A percentile compares a stretch with the other conserved stretches of the same genome.
Conservation (phyloP, 805 yeast genomes). For the Citeromyces matritensis region DNA sequence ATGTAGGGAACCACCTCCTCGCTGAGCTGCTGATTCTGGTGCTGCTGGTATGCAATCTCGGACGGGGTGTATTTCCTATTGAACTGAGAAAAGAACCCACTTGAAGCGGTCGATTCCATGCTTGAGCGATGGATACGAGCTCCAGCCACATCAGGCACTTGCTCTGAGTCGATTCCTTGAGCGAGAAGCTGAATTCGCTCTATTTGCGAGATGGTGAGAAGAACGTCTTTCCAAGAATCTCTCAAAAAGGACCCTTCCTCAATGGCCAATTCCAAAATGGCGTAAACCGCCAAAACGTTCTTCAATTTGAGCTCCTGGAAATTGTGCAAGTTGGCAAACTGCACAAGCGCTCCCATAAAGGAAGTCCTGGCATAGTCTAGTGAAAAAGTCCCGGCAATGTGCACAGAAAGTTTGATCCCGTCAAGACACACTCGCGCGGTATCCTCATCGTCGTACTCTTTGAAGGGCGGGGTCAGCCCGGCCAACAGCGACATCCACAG, state of each 20-base stretch:
- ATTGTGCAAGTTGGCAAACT: slow-evolving; percentile 70
- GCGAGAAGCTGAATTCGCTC: slow-evolving; percentile 83
- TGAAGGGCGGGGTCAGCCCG: slow-evolving; percentile 86
- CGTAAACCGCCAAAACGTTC: slow-evolving; percentile 67
- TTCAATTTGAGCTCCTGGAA: slow-evolving; percentile 64
- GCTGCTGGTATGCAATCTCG: slow-evolving; percentile 56
- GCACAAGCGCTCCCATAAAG: slow-evolving; percentile 79
- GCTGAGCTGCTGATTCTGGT: slow-evolving; percentile 54
- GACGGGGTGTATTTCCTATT: slow-evolving; percentile 28
- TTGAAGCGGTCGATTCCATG: slow-evolving; percentile 31
- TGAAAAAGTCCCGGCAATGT: slow-evolving; percentile 73
- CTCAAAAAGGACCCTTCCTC: slow-evolving; percentile 64
- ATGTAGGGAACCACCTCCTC: slow-evolving; percentile 41
- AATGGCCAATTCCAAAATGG: slow-evolving; percentile 63
- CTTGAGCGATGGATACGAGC: slow-evolving; percentile 54
- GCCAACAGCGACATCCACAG: slow-evolving; percentile 96
- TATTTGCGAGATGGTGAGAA: slow-evolving; percentile 75
- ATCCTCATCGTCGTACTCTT: slow-evolving; percentile 68
- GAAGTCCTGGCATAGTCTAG: slow-evolving; percentile 77
- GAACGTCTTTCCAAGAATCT: slow-evolving; percentile 73
- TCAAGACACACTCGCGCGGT: slow-evolving; percentile 60
- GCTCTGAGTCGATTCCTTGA: slow-evolving; percentile 71
- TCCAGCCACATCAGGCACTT: slow-evolving; percentile 72
- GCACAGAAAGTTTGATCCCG: slow-evolving; percentile 72
- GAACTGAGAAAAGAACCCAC: slow-evolving; percentile 32